A percentile compares a stretch with the other conserved stretches of the same genome.
These are phyloP conservation scores for Orbilia oligospora DNA, from an alignment of 2,329 filamentous ascomycete genomes.

Conservation along the genomic window DNA sequence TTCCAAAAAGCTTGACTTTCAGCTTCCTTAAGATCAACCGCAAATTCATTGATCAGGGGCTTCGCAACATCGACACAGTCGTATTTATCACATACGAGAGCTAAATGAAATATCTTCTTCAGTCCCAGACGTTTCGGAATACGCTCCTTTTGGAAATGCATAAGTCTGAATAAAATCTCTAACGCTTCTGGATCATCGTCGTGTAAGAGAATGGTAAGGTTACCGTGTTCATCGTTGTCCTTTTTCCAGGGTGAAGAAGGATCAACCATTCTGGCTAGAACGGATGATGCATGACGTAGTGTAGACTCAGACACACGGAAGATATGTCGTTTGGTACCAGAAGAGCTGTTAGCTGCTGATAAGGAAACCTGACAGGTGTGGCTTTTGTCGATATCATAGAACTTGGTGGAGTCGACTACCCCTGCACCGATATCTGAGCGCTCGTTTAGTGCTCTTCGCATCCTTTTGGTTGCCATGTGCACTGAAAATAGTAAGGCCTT, in stretches of 20 bases:
- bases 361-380: conserved; percentile 43
- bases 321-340: not conserved
- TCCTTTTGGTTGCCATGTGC: not conserved
- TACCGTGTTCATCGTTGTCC: not conserved
- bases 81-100: conserved; percentile 49
- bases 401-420: not conserved
- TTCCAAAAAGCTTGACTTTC: conserved; percentile 40
- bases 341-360: not conserved
- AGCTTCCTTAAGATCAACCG: conserved; percentile 27
- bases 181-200: conserved; percentile 44
- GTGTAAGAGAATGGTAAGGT: conserved; percentile 18
- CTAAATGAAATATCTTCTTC: conserved; percentile 37
- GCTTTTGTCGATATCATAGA: conserved; percentile 30
- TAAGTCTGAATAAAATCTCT: conserved; percentile 39
- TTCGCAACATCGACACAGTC: conserved; percentile 51
- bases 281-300: conserved; percentile 44
- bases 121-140: conserved; percentile 36
- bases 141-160: conserved; percentile 44
- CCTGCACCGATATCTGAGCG: not conserved
- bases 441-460: not conserved
- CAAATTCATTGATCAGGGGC: conserved; percentile 43
- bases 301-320: conserved; percentile 35
- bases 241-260: conserved; percentile 47
- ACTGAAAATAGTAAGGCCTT: not conserved
- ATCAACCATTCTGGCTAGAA: conserved; percentile 51